A percentile compares a stretch with the other conserved stretches of the same genome.
Conservation (phyloP, 495 filamentous ascomycete genomes). For the Annulohypoxylon stygium region DNA sequence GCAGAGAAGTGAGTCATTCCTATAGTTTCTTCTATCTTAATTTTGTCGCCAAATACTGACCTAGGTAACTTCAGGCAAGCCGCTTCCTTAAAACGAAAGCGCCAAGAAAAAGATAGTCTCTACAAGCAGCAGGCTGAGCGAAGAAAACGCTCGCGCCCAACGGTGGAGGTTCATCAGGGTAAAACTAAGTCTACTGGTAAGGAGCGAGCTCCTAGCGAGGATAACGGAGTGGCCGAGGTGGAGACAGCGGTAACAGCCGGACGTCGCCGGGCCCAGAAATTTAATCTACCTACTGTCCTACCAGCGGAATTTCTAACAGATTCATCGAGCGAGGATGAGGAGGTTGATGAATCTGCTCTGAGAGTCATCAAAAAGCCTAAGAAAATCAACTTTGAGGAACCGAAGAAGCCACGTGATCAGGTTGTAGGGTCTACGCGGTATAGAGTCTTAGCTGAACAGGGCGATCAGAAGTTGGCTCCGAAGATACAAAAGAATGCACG, state of each 20-base stretch:
- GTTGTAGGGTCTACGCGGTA: slow-evolving; percentile 59
- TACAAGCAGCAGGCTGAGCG: slow-evolving; percentile 61
- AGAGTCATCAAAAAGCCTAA: slow-evolving; percentile 46
- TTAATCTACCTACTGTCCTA: slow-evolving; percentile 55
- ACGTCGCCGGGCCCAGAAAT: slow-evolving; percentile 45
- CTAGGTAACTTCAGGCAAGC: slow-evolving; percentile 50
- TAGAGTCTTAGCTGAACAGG: slow-evolving; percentile 52
- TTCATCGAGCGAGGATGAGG: slow-evolving; percentile 57
- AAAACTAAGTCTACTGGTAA: slow-evolving; percentile 6
- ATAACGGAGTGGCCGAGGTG: slow-evolving; percentile 33
- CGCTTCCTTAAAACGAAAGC: slow-evolving; percentile 58
- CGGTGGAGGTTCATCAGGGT: slow-evolving; percentile 31
- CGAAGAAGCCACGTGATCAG: slow-evolving; percentile 52
- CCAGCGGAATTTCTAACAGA: slow-evolving; percentile 61
- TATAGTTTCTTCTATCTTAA: background rate
- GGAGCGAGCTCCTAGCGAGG: slow-evolving; percentile 11
- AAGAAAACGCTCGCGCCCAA: slow-evolving; percentile 49
- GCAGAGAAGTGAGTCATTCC: slow-evolving; percentile 55
- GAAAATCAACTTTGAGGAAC: slow-evolving; percentile 53
- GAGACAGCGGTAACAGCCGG: slow-evolving; percentile 38
- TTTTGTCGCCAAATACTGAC: slow-evolving; percentile 21
- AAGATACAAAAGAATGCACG: slow-evolving; percentile 52
- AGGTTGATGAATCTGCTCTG: slow-evolving; percentile 44
- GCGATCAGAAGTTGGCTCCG: slow-evolving; percentile 56
- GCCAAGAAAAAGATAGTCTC: slow-evolving; percentile 60